Conservation (phyloP, 1,139 yeast species). For the Protomyces arabidopsidicola region DNA sequence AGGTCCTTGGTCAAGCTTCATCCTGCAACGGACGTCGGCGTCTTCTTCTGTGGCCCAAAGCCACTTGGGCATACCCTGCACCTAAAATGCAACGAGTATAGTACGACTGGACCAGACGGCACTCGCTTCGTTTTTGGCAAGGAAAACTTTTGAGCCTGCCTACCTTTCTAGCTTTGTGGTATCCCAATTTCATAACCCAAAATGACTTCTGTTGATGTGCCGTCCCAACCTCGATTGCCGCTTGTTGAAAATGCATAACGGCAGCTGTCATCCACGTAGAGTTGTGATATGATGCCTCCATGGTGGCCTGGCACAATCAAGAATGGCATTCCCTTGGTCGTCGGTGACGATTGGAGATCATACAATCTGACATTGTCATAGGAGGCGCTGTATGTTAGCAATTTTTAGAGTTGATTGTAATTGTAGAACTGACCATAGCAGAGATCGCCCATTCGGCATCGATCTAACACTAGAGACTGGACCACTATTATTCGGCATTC, state of each 20-base stretch:
- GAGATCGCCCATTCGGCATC: conserved; percentile 72
- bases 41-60: conserved; percentile 26
- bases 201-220: conserved; percentile 70
- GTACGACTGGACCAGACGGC: conserved; percentile 20
- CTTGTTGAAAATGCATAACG: conserved; percentile 84
- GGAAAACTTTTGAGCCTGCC: conserved; percentile 14
- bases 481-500: conserved; percentile 84
- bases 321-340: conserved; percentile 45
- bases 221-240: conserved; percentile 95
- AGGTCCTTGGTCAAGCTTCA: conserved; percentile 2
- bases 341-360: conserved; percentile 53
- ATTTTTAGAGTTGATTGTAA: background rate
- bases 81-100: conserved; percentile 6
- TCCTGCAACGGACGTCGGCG: conserved; percentile 28
- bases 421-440: conserved; percentile 46
- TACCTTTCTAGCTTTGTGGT: background rate
- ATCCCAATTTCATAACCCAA: conserved; percentile 64
- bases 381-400: conserved; percentile 56
- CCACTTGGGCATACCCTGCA: conserved; percentile 23
- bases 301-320: conserved; percentile 60
- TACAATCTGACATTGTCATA: conserved; percentile 83
- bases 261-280: conserved; percentile 68
- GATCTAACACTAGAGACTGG: conserved; percentile 79
- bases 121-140: conserved; percentile 27
- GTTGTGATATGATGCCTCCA: conserved; percentile 61